phyloP scores from a whole-genome alignment of 2,329 filamentous ascomycete species.

The Malbranchea cinnamomea region DNA sequence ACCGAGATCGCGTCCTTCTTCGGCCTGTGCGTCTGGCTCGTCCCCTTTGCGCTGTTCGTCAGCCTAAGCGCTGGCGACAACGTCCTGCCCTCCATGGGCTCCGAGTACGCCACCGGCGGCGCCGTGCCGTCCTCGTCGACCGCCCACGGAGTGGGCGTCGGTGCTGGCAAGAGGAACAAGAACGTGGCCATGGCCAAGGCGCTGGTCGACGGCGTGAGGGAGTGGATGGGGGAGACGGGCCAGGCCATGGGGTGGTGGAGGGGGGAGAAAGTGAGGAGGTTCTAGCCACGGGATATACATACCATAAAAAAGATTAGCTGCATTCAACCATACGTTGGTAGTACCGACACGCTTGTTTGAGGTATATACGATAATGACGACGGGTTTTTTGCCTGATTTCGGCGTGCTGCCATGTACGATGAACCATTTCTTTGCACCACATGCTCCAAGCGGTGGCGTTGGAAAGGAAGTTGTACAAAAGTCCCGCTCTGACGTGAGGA shows the following conservation, averaged over 20 bases:
- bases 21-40: conserved; percentile 88
- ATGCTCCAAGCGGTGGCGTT: too few species aligned
- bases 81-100: conserved; percentile 82
- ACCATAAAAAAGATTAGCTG: too few species aligned
- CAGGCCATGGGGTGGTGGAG: conserved; percentile 49
- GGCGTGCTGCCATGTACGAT: too few species aligned
- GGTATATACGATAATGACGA: too few species aligned
- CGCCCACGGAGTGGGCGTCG: conserved; percentile 7
- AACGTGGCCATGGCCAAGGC: conserved; percentile 49
- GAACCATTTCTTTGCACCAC: too few species aligned
- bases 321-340: too few species aligned
- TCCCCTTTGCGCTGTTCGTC: conserved; percentile 90
- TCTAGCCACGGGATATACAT: too few species aligned
- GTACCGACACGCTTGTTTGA: too few species aligned
- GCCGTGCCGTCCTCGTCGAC: conserved; percentile 10
- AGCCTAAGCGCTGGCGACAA: conserved; percentile 90
- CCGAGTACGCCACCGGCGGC: conserved; percentile 49
- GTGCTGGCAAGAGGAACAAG: conserved; percentile 27
- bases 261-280: conserved; percentile 39
- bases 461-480: too few species aligned
- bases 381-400: too few species aligned
- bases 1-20: conserved; percentile 94
- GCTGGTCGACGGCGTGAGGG: conserved; percentile 42
- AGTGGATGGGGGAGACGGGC: conserved; percentile 48
- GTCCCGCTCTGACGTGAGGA: too few species aligned